Percentiles rank a stretch among this genome's conserved stretches.
These are phyloP conservation scores for Lunularia cruciata DNA, from an alignment of 225 moss, liverwort and hornwort genomes.

Conservation along the genomic window DNA sequence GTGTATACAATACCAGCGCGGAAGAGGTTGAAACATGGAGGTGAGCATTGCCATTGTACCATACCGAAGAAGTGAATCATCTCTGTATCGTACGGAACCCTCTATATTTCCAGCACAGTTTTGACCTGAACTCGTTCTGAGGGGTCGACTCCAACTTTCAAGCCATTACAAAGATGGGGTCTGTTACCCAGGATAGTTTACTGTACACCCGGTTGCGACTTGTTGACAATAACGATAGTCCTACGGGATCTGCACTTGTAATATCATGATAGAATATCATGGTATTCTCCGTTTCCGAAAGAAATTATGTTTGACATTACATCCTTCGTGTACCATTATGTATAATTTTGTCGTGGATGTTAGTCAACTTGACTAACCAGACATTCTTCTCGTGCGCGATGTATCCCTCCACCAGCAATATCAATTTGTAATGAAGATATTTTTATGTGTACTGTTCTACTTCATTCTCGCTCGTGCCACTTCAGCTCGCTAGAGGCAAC, in stretches of 20 bases:
- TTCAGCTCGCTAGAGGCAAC: too few species aligned
- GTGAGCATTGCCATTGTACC: constrained; percentile 8
- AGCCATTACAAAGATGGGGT: not conserved
- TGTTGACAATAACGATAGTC: not conserved
- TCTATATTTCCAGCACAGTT: not conserved
- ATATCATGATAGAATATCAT: too few species aligned
- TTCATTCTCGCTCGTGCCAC: too few species aligned
- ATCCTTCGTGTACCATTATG: too few species aligned
- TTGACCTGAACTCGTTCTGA: not conserved
- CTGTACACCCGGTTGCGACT: not conserved
- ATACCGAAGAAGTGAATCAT: not conserved
- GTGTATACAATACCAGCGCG: constrained; percentile 13
- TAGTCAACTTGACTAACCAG: too few species aligned
- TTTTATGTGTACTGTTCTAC: too few species aligned
- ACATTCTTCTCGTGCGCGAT: too few species aligned
- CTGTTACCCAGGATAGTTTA: not conserved
- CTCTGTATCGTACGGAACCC: not conserved
- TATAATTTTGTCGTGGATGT: too few species aligned
- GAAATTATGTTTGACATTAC: too few species aligned
- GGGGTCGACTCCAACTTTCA: not conserved
- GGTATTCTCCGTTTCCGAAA: too few species aligned
- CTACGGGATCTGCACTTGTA: not conserved
- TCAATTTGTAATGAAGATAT: too few species aligned
- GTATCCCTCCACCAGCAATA: too few species aligned
- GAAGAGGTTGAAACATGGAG: not conserved